Evolutionary conservation across 441 rosid genomes (phyloP), one percentile per base, ranked within the genome.

Genomic region (Gossypium schwendimanii): DNA sequence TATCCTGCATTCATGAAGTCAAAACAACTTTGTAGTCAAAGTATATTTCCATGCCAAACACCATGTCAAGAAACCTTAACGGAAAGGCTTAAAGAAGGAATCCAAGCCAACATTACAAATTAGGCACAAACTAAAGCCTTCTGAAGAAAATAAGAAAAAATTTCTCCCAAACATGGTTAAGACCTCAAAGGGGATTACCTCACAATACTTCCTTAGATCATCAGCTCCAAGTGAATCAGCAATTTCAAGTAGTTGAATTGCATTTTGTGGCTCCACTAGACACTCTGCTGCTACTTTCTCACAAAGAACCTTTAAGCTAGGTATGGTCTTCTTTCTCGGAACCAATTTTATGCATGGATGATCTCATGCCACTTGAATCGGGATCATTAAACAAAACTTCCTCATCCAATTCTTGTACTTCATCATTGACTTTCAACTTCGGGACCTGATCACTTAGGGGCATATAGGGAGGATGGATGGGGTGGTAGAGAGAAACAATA

Each of bases 211-310:
- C 82, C 83, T 89, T 70, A 95, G 83, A 71, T 90, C 87, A 75
- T 87, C 87, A 2, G 99, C 99, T 76, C 79, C 97, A 76, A 95
- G 96, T 66, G 98, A 82, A 85, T 90, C 98, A 6, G 99, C 97
- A 84, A 95, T 87, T 79, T 95, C 97, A 75, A 95, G 97, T 79
- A 95, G 79, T 63, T 93, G 97, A 69, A 93, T 76, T 28, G 90
- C 88, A 81, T 88, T 95, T 41, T 93, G 84, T 20, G 99, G 97
- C 85, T 95, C 97, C 52, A 95, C 97, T 24, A 95, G 75, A 81
- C 71, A 77, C 53, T 87, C 97, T 6, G 95, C 98, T 33, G 94
- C 99, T 57, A 83, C 95, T 74, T 89, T 90, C 80, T 95, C 97
- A 64, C 97, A 91, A 18, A 90, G 89, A 76, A 86, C 82, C 77